These are phyloP conservation scores for Fusarium kyushuense DNA, from an alignment of 2,329 filamentous ascomycete genomes.

Conservation along the genomic window DNA sequence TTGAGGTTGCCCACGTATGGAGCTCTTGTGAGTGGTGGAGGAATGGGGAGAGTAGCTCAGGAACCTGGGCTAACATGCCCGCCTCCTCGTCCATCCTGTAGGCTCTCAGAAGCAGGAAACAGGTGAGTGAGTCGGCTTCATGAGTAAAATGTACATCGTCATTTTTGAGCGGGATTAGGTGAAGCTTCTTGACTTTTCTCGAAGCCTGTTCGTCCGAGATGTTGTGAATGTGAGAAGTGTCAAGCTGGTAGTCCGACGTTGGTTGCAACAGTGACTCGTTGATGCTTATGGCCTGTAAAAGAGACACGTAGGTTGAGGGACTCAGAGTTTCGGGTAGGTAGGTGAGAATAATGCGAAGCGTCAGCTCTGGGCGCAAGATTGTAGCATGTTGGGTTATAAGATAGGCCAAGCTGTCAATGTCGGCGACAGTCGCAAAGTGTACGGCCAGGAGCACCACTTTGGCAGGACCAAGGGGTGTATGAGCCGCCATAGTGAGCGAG, in stretches of 20 bases:
- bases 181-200: conserved; percentile 73
- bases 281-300: conserved; percentile 69
- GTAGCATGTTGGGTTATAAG: conserved; percentile 68
- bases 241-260: conserved; percentile 60
- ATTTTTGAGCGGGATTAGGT: conserved; percentile 68
- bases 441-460: conserved; percentile 80
- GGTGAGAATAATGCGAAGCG: conserved; percentile 80
- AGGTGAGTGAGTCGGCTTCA: conserved; percentile 66
- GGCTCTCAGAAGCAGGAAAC: conserved; percentile 76
- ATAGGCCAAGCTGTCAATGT: conserved; percentile 71
- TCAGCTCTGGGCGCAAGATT: conserved; percentile 71
- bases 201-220: conserved; percentile 73
- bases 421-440: conserved; percentile 73
- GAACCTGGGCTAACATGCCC: conserved; percentile 76
- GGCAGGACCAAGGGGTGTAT: conserved; percentile 66
- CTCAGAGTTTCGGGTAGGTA: conserved; percentile 79
- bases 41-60: conserved; percentile 76
- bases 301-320: conserved; percentile 71
- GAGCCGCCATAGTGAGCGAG: conserved; percentile 43
- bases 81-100: conserved; percentile 78
- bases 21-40: conserved; percentile 70
- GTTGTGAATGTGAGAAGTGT: conserved; percentile 66
- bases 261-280: conserved; percentile 59
- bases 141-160: conserved; percentile 61
- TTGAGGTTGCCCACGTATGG: conserved; percentile 76